Base-by-base conservation (phyloP, 1,139 yeast genomes). In the Torulaspora globosa region DNA sequence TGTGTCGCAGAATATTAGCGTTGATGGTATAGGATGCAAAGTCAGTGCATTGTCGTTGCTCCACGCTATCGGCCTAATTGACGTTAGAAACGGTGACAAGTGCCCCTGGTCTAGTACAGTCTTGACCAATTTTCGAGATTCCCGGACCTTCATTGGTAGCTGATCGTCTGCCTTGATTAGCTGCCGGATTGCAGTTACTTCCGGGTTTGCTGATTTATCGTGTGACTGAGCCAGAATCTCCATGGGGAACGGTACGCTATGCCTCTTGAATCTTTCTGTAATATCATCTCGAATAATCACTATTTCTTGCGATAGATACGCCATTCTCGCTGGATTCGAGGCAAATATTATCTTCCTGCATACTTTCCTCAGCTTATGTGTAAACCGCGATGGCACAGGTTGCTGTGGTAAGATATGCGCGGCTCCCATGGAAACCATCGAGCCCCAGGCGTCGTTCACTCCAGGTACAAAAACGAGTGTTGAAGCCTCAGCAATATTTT, bases 361-460 rank as follows among this genome's bases (percentile, higher is more conserved):
- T 6, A 83, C 68, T 53, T 89, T 72, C 40, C 75, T 78, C 34
- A 92, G 66, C 49, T 95, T 71, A 49, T 74, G 79, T 4, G 84
- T 78, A 60, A 92, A 89, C 1, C 84, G 67, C 21, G 72, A 70
- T 0, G 97, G 96, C 3, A 92, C 74, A 0, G 80, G 73, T 28
- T 73, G 70, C 57, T 83, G 84, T 0, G 98, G 98, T 71, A 87
- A 77, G 9, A 76, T 66, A 35, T 84, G 72, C 18, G 79, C 71
- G 0, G 88, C 75, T 2, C 94, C 94, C 36, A 83, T 72, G 0
- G 86, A 76, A 42, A 76, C 77, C 38, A 83, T 73, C 0, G 94
- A 80, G 39, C 82, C 82, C 97, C 97, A 92, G 0, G 97, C 97
- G 64, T 92, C 98, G 56, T 87, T 84, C 36, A 80, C 79, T 0